Evolutionary conservation across 2,329 filamentous ascomycete species (phyloP), one percentile per base, ranked within the genome.

Genomic region (Cadophora malorum): DNA sequence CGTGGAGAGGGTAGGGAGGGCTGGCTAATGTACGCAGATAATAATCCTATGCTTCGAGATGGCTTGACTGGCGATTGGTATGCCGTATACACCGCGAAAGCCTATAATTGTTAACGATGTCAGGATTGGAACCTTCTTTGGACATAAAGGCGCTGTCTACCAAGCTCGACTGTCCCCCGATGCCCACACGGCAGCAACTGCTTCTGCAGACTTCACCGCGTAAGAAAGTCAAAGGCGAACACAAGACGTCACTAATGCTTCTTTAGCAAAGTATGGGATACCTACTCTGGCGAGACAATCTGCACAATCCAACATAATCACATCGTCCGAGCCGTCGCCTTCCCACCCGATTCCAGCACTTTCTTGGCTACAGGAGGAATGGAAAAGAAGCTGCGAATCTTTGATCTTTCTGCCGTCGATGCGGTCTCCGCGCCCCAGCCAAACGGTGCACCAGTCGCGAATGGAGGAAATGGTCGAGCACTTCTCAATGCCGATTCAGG

Each of bases 91-190:
- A 65, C 41, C 45, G 41, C 58, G 12, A 16, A 50, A 23, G 64
- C 25, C 31, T 35, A 28, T 33, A 28, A 12, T 59, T 74, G 63
- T 67, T 76, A 72, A 75, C 58, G 70, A 8, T 67, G 45, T 47
- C 67, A 88, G 86, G 92, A 98, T 98, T 74, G 96, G 96, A 60
- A 98, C 96, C 47, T 98, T 98, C 79, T 91, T 99, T 76, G 96
- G 96, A 50, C 96, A 99, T 83, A 98, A 99, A 82, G 96, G 96
- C 71, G 96, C 96, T 47, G 95, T 98, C 69, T 99, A 96, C 94
- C 94, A 97, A 82, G 93, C 94, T 64, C 89, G 94, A 74, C 85
- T 99, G 45, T 97, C 94, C 64, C 90, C 92, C 23, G 94, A 98
- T 81, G 93, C 94, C 52, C 89, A 88, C 31, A 90, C 94, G 59